phyloP scores from a whole-genome alignment of 768 basidiomycete species.

The Royoungia palumana region DNA sequence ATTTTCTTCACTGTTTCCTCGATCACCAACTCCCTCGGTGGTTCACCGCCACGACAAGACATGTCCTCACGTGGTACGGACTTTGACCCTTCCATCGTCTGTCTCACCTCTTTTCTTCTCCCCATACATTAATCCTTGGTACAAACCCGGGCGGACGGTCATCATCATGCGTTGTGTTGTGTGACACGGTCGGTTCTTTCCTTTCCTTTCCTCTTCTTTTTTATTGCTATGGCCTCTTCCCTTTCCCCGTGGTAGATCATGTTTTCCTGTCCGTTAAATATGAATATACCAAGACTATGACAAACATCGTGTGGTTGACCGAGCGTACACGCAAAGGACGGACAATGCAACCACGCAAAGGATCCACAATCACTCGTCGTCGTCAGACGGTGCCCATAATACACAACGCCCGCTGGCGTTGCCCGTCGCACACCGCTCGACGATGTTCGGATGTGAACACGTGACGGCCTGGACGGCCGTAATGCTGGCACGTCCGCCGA shows the following conservation, averaged over 20 bases:
- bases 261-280: conserved; percentile 13
- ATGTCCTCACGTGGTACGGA: conserved; percentile 28
- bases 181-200: conserved; percentile 34
- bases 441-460: conserved; percentile 72
- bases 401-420: conserved; percentile 79
- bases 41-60: conserved; percentile 8
- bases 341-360: not conserved
- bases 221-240: not conserved
- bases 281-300: conserved; percentile 16
- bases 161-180: conserved; percentile 12
- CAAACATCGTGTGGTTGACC: no score
- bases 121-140: conserved; percentile 19
- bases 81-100: conserved; percentile 15
- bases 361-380: conserved; percentile 13
- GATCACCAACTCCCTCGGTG: conserved; percentile 14
- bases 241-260: conserved; percentile 1
- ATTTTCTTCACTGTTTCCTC: conserved; percentile 12
- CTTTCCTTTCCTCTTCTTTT: no score
- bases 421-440: conserved; percentile 73
- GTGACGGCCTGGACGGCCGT: conserved; percentile 90
- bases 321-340: no score
- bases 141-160: conserved; percentile 15
- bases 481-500: conserved; percentile 42
- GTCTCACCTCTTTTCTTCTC: conserved; percentile 16
- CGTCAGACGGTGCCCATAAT: conserved; percentile 60